These are phyloP conservation scores for Triticum turgidum DNA, from an alignment of 176 grass and related monocot species.

Conservation along the genomic window DNA sequence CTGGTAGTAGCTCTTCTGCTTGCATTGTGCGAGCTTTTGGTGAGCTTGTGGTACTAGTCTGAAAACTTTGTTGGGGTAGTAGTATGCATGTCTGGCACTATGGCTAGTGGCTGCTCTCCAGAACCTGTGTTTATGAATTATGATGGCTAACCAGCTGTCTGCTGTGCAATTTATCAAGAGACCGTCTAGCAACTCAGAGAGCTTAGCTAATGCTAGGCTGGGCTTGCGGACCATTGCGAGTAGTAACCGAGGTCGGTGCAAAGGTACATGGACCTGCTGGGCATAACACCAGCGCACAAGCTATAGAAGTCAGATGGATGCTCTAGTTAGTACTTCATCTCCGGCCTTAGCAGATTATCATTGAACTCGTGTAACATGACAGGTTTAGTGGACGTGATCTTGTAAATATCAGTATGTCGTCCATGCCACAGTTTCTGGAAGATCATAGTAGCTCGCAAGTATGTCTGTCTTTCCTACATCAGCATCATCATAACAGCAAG, in stretches of 20 bases:
- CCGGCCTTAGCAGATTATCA: not conserved
- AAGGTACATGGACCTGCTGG: constrained; percentile 36
- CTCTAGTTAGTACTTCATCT: not conserved
- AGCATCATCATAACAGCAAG: too few species aligned
- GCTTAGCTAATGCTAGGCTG: not conserved
- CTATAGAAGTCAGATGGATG: constrained; percentile 11
- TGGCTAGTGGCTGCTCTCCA: too few species aligned
- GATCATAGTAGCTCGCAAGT: not conserved
- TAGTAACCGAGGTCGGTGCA: too few species aligned
- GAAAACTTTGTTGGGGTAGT: too few species aligned
- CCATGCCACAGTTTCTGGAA: not conserved
- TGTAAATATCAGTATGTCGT: not conserved
- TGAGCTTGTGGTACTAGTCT: too few species aligned
- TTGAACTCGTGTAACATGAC: not conserved
- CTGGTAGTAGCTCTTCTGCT: too few species aligned
- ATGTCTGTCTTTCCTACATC: too few species aligned
- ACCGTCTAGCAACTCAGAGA: not conserved
- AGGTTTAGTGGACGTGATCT: not conserved
- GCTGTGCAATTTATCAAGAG: not conserved
- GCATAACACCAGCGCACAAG: constrained; percentile 68
- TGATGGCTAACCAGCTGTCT: not conserved
- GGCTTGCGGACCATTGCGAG: too few species aligned
- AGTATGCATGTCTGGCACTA: too few species aligned
- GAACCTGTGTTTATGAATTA: too few species aligned
- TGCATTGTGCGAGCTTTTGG: too few species aligned